Base-by-base conservation (phyloP, 257 asterid species). In the Lithospermum erythrorhizon region DNA sequence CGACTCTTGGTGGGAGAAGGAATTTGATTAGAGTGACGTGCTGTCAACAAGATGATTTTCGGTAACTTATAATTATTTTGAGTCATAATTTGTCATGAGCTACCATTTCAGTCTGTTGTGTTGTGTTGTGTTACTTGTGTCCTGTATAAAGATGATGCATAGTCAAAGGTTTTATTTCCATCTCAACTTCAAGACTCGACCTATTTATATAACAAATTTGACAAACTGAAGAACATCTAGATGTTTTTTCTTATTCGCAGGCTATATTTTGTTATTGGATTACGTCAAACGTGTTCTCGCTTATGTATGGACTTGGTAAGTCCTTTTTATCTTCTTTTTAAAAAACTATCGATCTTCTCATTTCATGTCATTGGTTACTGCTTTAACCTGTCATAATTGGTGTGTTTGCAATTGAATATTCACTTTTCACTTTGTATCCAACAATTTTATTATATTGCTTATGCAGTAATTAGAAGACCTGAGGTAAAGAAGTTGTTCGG, bases 181-280 rank as follows among this genome's bases (percentile, higher is more conserved):
- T 35, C 45, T 35, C 45, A 35, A 35, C 45, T 35, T 35, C 45
- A 35, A 35, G 9, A 35, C 11, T 35, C 45, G 1, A 35, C 6
- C 29, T 35, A 35, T 35, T 35, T 35, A 35, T 8, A 6, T 35
- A 35, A 35, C 45, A 35, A 35, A 9, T 35, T 35, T 35, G 45
- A 35, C 10, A 35, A 35, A 35, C 1, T 4, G 45, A 6, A 4
- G 5, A 35, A 35, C 9, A 35, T 35, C 52, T 59, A 14, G 10
- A 58, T 25, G 49, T 11, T 32, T 66, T 5, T 60, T 17, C 21
- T 53, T 70, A 32, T 70, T 30, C 66, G 67, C 95, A 91, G 98
- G 96, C 90, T 53, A 59, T 91, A 67, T 91, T 91, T 73, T 91
- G 90, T 74, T 91, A 88, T 58, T 91, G 98, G 98, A 70, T 88